Evolutionary conservation across 2,329 filamentous ascomycete species (phyloP).

Genomic region (Cadophora gregata): DNA sequence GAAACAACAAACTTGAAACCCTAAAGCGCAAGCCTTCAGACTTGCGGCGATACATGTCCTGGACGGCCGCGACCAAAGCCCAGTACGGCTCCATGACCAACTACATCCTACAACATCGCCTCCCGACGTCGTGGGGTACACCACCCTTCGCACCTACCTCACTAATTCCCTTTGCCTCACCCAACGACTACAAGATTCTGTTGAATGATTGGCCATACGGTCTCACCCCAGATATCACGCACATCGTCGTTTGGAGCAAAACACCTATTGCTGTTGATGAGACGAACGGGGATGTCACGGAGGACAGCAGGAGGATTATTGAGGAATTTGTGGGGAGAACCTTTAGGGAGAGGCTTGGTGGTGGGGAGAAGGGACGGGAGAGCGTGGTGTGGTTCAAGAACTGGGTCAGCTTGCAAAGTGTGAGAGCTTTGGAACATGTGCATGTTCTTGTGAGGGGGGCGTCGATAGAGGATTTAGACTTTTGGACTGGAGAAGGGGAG

Average conservation of each 20-base stretch:
- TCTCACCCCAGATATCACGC: slow-evolving; percentile 67
- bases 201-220: slow-evolving; percentile 96
- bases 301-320: slow-evolving; percentile 67
- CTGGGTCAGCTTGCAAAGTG: slow-evolving; percentile 86
- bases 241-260: slow-evolving; percentile 92
- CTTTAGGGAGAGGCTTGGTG: slow-evolving; percentile 66
- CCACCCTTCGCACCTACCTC: slow-evolving; percentile 57
- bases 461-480: slow-evolving; percentile 56
- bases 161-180: slow-evolving; percentile 55
- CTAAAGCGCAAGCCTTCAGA: slow-evolving; percentile 85
- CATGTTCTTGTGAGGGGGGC: slow-evolving; percentile 73
- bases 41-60: slow-evolving; percentile 78
- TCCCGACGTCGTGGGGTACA: slow-evolving; percentile 67
- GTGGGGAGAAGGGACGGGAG: slow-evolving; percentile 47
- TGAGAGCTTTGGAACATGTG: slow-evolving; percentile 86
- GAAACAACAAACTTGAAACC: slow-evolving; percentile 66
- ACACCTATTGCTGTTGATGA: slow-evolving; percentile 77
- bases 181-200: slow-evolving; percentile 71
- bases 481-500: slow-evolving; percentile 52
- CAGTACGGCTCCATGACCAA: slow-evolving; percentile 81
- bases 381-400: slow-evolving; percentile 90
- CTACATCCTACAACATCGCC: slow-evolving; percentile 75
- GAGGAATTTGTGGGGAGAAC: slow-evolving; percentile 71
- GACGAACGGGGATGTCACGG: slow-evolving; percentile 73
- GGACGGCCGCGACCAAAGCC: slow-evolving; percentile 71